Base-by-base conservation (phyloP, 164 flowering plant genomes). In the Protea cynaroides region DNA sequence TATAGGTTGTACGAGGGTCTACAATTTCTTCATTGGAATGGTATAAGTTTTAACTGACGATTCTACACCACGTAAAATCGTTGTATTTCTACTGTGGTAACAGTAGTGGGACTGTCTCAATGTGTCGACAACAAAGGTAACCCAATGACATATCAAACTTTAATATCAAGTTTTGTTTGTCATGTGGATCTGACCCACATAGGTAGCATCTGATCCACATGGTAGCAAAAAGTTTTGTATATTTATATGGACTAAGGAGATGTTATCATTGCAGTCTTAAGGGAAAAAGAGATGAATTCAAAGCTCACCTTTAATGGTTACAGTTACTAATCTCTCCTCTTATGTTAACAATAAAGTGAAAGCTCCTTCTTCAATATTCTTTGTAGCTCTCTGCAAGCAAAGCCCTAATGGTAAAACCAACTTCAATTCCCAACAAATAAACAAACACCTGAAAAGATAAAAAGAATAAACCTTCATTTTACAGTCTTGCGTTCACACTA, bases 321-420 rank as follows among this genome's bases (percentile, higher is more conserved):
- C 62, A 29, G 53, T 25, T 18, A 10, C 21, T 52, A 34, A 56
- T 69, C 67, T 65, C 52, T 63, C 64, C 25, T 24, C 63, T 36
- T 51, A 38, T 43, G 36, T 38, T n/a, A 61, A 34, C 49, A 64
- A 64, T 59, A 61, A 55, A 64, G 72, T 65, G 60, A 65, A 65
- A 69, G 67, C 58, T 57, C 54, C 56, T 15, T 25, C 13, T 5
- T 29, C 65, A 14, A 55, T 52, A 61, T 69, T 65, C 72, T 65
- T 69, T 65, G 63, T 37, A 65, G 65, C 59, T 65, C 59, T 43
- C 29, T 37, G 40, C 65, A 73, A 65, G 69, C 69, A 73, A 65
- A 19, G 38, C 38, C 54, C 61, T 23, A 7, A 15, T 34, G 15
- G 13, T 1, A 61, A 68, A 24, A 47, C 25, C 56, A 55, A 55